These are phyloP conservation scores for Coemansia sp. DNA, from an alignment of 192 early-diverging fungal genomes.

Conservation along the genomic window DNA sequence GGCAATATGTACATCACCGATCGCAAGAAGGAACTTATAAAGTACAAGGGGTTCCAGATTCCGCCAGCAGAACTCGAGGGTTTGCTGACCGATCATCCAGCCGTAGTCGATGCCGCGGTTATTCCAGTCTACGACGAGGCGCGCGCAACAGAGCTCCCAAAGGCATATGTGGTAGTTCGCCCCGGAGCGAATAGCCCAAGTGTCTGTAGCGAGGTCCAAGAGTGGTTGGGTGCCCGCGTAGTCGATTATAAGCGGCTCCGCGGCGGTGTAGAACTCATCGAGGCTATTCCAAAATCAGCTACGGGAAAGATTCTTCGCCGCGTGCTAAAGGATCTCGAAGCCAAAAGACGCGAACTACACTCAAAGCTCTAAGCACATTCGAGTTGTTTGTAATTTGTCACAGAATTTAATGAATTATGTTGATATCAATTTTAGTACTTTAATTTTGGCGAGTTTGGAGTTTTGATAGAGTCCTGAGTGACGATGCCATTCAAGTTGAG, in stretches of 20 bases:
- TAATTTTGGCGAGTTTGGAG: background rate
- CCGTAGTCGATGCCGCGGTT: slow-evolving; percentile 68
- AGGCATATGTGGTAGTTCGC: slow-evolving; percentile 76
- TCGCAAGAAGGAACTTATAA: slow-evolving; percentile 91
- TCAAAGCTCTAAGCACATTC: slow-evolving; percentile 22
- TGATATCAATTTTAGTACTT: background rate
- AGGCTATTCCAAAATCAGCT: slow-evolving; percentile 75
- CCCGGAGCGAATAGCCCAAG: slow-evolving; percentile 42
- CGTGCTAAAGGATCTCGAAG: slow-evolving; percentile 55
- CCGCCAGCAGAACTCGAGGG: slow-evolving; percentile 90
- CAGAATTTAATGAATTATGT: background rate
- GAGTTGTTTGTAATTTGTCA: background rate
- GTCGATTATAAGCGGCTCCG: slow-evolving; percentile 76
- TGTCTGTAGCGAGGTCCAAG: slow-evolving; percentile 31
- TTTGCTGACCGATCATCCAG: slow-evolving; percentile 67
- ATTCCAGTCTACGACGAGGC: slow-evolving; percentile 64
- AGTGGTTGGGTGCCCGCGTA: slow-evolving; percentile 65
- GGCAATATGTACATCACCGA: slow-evolving; percentile 68
- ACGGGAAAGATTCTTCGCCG: slow-evolving; percentile 84
- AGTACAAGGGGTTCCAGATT: slow-evolving; percentile 87
- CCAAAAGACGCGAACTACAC: slow-evolving; percentile 11
- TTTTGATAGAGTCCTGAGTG: background rate
- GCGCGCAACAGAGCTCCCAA: slow-evolving; percentile 73
- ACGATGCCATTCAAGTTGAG: background rate
- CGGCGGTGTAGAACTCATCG: slow-evolving; percentile 75